Percentiles rank a stretch among this genome's conserved stretches.
phyloP scores from a whole-genome alignment of 768 basidiomycete genomes.

The Asterophora parasitica region DNA sequence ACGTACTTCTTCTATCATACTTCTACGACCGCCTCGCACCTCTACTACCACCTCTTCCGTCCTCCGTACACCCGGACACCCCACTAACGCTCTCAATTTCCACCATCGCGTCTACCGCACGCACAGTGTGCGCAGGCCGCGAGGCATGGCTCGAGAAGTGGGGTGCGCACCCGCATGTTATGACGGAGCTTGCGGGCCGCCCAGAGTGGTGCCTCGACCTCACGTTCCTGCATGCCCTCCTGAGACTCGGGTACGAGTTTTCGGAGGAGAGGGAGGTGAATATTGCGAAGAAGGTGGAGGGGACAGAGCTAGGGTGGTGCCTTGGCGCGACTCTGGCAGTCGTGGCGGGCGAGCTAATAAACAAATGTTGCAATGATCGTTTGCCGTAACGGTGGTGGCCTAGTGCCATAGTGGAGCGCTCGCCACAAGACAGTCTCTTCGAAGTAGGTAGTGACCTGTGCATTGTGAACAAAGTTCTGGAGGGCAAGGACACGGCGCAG shows the following conservation, averaged over 20 bases:
- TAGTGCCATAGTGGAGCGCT: no score
- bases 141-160: constrained; percentile 52
- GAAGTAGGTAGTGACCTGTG: no score
- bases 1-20: constrained; percentile 90
- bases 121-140: constrained; percentile 69
- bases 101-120: constrained; percentile 60
- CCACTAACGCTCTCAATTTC: constrained; percentile 33
- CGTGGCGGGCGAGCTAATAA: constrained; percentile 58
- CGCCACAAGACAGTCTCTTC: no score
- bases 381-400: no score
- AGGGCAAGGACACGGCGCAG: no score
- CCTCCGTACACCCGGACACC: constrained; percentile 4
- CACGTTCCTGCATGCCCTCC: constrained; percentile 89
- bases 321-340: constrained; percentile 80
- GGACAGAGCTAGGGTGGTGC: constrained; percentile 93
- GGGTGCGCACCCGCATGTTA: constrained; percentile 28
- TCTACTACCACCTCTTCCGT: constrained; percentile 38
- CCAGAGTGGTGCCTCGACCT: constrained; percentile 96
- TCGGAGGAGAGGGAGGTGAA: constrained; percentile 56
- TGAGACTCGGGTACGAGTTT: constrained; percentile 91
- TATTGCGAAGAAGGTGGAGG: constrained; percentile 83
- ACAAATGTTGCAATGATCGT: no score
- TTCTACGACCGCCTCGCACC: constrained; percentile 94
- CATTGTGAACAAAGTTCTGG: no score
- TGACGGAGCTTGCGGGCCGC: constrained; percentile 68